These are phyloP conservation scores for Fraxinus anomala DNA, from an alignment of 257 asterid genomes.

Conservation along the genomic window DNA sequence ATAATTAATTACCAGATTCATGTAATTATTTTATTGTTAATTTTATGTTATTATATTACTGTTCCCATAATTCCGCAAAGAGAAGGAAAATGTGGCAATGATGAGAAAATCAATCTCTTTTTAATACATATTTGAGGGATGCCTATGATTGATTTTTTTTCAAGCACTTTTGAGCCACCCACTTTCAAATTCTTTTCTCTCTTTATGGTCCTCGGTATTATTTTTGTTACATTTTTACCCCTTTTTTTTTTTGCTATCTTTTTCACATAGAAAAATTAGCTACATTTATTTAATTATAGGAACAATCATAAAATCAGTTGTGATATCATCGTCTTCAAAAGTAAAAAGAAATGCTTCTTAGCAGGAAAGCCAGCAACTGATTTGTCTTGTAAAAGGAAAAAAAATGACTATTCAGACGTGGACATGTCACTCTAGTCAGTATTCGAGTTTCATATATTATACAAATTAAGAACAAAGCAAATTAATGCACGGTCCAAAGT, in stretches of 20 bases:
- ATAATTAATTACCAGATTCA: no score
- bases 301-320: no score
- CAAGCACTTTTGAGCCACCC: constrained; percentile 79
- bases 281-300: neutral
- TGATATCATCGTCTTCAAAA: neutral
- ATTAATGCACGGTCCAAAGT: no score
- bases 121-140: constrained; percentile 26
- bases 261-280: neutral
- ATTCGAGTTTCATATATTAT: no score
- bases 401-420: no score
- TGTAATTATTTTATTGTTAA: constrained; percentile 2
- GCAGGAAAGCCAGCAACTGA: neutral
- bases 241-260: neutral
- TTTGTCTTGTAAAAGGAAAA: no score
- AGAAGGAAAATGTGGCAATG: constrained; percentile 62
- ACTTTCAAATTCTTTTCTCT: constrained; percentile 23
- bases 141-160: constrained; percentile 46
- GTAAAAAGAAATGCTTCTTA: neutral
- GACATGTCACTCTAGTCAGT: no score
- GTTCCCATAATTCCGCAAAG: constrained; percentile 18
- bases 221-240: neutral
- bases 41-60: neutral
- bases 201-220: neutral
- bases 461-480: no score
- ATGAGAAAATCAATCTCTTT: constrained; percentile 47